A percentile compares a stretch with the other conserved stretches of the same genome.
Conservation (phyloP, 345 rosid species). For the Cochlearia excelsa region DNA sequence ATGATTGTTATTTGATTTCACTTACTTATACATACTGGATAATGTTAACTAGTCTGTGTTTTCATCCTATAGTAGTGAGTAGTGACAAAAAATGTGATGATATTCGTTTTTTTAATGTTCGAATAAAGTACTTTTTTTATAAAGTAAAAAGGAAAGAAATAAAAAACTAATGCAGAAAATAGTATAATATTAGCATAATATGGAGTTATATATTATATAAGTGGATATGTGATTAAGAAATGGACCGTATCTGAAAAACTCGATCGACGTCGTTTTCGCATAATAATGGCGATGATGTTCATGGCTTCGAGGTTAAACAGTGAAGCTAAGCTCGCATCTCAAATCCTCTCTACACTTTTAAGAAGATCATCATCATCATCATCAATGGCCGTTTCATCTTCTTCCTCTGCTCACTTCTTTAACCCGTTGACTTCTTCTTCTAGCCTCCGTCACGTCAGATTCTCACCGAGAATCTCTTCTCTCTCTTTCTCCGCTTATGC, state of each 20-base stretch:
- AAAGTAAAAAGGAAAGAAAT: no score
- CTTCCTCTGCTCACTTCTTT: conserved; percentile 43
- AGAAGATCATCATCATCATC: neutral
- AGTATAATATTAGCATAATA: no score
- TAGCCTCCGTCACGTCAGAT: conserved; percentile 19
- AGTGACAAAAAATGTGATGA: no score
- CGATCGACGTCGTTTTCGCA: no score
- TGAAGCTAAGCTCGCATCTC: conserved; percentile 29
- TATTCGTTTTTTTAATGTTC: no score
- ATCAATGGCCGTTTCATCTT: conserved; percentile 33
- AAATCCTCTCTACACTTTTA: neutral
- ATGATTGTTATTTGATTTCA: no score
- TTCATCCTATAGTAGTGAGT: no score
- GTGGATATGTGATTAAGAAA: neutral
- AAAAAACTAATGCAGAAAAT: no score
- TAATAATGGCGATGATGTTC: conserved; percentile 34
- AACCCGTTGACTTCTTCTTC: conserved; percentile 43
- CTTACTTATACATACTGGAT: no score
- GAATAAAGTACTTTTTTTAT: no score
- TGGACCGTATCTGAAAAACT: conserved; percentile 20
- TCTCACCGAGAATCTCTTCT: conserved; percentile 22
- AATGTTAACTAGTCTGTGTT: no score
- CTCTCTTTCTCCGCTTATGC: conserved; percentile 33
- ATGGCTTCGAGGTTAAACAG: conserved; percentile 25
- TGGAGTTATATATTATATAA: no score